Base-by-base conservation (phyloP, 345 rosid species). In the Hypericum perforatum region DNA sequence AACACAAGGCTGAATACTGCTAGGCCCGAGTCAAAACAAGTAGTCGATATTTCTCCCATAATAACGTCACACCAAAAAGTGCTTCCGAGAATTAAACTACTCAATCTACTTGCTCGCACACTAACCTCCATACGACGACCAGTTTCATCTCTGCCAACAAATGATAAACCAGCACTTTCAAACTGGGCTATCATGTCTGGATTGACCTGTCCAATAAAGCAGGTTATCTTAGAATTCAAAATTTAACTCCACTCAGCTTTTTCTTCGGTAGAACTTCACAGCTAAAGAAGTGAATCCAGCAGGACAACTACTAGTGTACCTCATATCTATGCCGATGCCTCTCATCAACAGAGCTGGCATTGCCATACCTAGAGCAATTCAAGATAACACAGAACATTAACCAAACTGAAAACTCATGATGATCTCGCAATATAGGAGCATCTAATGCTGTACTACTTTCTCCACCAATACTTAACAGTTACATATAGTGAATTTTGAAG, bases 271-370 rank as follows among this genome's bases (percentile, higher is more conserved):
- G 38, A 49, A 52, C 49, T 9, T 14, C 45, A 46, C 37, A 48
- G 52, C 16, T 16, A 32, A 11, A 39, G 16, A 9, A 43, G 29
- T 7, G 40, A 43, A 22, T 22, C 32, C 32, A 22, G 32, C 41
- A 37, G 15, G 65, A 57, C 41, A 16, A 13, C 10, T 46, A 52
- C 38, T 41, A 49, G 37, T 7, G 71, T 64, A 91, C 98, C 98
- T 91, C 96, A 44, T 91, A 91, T 75, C 98, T 77, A 57, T 91
- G 98, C 6, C 98, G 79, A 69, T 87, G 98, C 11, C 98, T 71
- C 66, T 91, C 98, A 45, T 82, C 86, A 56, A 85, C 80, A 60
- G 70, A 75, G 39, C 59, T 60, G 16, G 65, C 65, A 65, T 85
- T 78, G 56, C 78, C 68, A 49, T 91, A 91, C 75, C 96, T 91